Base-by-base conservation (phyloP, 768 basidiomycete genomes). In the Phallus indusiatus region DNA sequence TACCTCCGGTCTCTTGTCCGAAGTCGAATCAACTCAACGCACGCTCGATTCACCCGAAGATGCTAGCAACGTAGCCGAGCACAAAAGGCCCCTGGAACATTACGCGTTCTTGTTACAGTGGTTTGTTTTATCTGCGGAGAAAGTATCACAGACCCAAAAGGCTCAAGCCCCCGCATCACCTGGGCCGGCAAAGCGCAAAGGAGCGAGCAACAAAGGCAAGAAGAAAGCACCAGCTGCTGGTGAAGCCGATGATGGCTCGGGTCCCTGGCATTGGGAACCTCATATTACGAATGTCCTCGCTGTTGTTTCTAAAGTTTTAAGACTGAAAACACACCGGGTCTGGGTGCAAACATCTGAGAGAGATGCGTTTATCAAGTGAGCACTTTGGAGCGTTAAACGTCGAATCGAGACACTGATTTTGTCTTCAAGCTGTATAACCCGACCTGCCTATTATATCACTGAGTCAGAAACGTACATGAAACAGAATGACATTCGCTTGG, bases 381-480 rank as follows among this genome's bases (percentile, higher is more conserved):
- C 12, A 12, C 77, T 18, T 12, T 24, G 36, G 14, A 24, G 18
- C 57, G 35, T 49, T 11, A 24, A 42, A 50, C n/a, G 49, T 18
- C 50, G 54, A 28, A 24, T 14, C 53, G 49, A n/a, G n/a, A 11
- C 20, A 47, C 11, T 55, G 48, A 28, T 66, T 46, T 65, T 62
- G 35, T 47, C 6, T 36, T 20, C n/a, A 53, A 94, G 90, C 53
- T 95, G 93, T 68, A 79, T 98, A 63, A 89, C 90, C 5, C 83
- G 85, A 49, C 90, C 94, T 0, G 90, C 88, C 0, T 94, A 94
- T 68, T 84, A 88, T 64, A 77, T 97, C 62, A 82, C 84, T 33
- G 92, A 97, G 70, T 85, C 77, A 65, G 94, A 97, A 67, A 75
- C 78, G 50, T 91, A 90, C 70, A 91, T 98, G 87, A 98, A 97